Evolutionary conservation across 2,329 filamentous ascomycete genomes (phyloP).

Genomic region (Eutypa lata): DNA sequence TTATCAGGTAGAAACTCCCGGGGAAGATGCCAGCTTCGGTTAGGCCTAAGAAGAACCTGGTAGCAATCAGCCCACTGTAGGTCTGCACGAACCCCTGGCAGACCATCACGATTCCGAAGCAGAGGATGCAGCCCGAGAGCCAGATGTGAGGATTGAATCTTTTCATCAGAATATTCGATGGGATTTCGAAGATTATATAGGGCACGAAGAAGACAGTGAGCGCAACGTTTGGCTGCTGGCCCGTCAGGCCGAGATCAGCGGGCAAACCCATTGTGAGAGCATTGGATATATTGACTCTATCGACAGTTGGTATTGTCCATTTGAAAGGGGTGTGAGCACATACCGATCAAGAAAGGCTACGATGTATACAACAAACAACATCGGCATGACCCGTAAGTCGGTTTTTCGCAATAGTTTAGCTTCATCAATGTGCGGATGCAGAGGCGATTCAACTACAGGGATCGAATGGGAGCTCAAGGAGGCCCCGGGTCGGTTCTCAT

Average conservation of each 20-base stretch:
- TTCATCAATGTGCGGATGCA: slow-evolving; percentile 4
- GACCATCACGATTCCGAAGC: slow-evolving; percentile 49
- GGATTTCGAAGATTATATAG: slow-evolving; percentile 20
- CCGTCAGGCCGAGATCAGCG: slow-evolving; percentile 11
- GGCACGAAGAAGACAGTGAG: slow-evolving; percentile 18
- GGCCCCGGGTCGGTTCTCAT: slow-evolving; percentile 18
- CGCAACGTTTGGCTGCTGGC: slow-evolving; percentile 14
- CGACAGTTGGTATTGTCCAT: no score
- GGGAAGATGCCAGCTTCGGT: slow-evolving; percentile 52
- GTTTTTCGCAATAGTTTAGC: slow-evolving; percentile 12
- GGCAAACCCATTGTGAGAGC: slow-evolving; percentile 15
- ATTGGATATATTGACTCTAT: slow-evolving; percentile 16
- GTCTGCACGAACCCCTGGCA: slow-evolving; percentile 44
- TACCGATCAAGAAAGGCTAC: slow-evolving; percentile 16
- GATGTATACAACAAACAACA: slow-evolving; percentile 14
- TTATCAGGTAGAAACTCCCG: slow-evolving; percentile 54
- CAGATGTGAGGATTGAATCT: slow-evolving; percentile 11
- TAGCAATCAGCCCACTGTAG: slow-evolving; percentile 44
- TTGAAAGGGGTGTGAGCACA: neutral
- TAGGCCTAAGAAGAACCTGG: slow-evolving; percentile 49
- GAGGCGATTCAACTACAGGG: slow-evolving; percentile 8
- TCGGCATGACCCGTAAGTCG: slow-evolving; percentile 15
- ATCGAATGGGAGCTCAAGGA: slow-evolving; percentile 17
- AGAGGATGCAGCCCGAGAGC: slow-evolving; percentile 15
- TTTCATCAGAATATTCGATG: slow-evolving; percentile 17